Percentiles rank a stretch among this genome's conserved stretches.
These are phyloP conservation scores for Globisporangium carolinianum DNA, from an alignment of 352 stramenopile species.

Conservation along the genomic window DNA sequence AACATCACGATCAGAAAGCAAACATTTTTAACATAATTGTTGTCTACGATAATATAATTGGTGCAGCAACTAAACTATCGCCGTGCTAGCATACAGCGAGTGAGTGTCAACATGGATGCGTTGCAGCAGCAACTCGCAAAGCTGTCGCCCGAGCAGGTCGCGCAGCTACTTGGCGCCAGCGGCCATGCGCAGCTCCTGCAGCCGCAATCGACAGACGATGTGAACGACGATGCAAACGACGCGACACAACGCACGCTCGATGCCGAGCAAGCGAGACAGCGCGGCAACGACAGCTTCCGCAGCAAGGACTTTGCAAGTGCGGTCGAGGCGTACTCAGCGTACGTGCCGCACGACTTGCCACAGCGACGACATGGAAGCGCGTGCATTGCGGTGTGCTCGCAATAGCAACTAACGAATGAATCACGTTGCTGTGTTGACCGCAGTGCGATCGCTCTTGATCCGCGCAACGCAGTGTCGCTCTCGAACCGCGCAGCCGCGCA, in stretches of 20 bases:
- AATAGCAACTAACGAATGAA: too few species aligned
- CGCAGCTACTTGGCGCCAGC: constrained; percentile 19
- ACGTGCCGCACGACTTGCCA: background rate
- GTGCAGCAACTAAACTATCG: too few species aligned
- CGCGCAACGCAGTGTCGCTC: constrained; percentile 29
- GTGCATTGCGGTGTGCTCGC: too few species aligned
- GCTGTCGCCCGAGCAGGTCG: constrained; percentile 23
- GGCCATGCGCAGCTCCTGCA: constrained; percentile 26
- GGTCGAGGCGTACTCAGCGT: constrained; percentile 40
- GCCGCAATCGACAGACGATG: background rate
- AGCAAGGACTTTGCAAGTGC: constrained; percentile 26
- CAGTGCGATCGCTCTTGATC: constrained; percentile 46
- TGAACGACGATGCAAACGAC: background rate
- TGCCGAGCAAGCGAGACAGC: constrained; percentile 23
- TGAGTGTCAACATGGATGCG: constrained; percentile 11
- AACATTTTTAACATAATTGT: too few species aligned
- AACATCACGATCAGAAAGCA: background rate
- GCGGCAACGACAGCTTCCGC: constrained; percentile 56
- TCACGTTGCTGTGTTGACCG: too few species aligned
- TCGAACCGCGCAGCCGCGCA: constrained; percentile 64
- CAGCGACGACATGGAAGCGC: too few species aligned
- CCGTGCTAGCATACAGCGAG: too few species aligned
- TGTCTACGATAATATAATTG: too few species aligned
- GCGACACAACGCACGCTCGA: background rate
- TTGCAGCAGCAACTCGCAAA: constrained; percentile 22